Conservation (phyloP, 176 grass and related monocot species). For the Lolium perenne region DNA sequence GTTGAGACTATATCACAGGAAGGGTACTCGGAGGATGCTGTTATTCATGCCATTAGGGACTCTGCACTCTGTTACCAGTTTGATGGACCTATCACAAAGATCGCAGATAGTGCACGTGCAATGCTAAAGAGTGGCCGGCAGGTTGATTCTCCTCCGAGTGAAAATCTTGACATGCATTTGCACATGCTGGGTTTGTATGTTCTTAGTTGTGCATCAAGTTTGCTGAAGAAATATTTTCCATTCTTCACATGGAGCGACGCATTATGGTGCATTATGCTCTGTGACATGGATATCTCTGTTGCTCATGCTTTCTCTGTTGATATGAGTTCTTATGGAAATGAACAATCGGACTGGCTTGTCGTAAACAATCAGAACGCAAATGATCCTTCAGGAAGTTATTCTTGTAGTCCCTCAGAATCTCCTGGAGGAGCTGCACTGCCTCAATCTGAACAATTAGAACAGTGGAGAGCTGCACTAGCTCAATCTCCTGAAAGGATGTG, state of each 20-base stretch:
- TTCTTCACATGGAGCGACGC: conserved; percentile 48
- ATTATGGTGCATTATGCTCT: conserved; percentile 52
- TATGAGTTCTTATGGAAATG: conserved; percentile 36
- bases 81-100: conserved; percentile 49
- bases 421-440: conserved; percentile 4
- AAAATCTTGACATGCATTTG: conserved; percentile 48
- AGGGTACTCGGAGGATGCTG: conserved; percentile 41
- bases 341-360: conserved; percentile 22
- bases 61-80: conserved; percentile 43
- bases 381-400: conserved; percentile 34
- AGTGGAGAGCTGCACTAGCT: conserved; percentile 1
- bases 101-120: conserved; percentile 19
- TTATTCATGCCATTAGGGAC: conserved; percentile 36
- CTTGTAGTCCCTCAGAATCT: conserved; percentile 12
- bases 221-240: conserved; percentile 43
- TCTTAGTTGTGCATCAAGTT: conserved; percentile 34
- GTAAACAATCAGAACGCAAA: conserved; percentile 27
- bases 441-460: neutral
- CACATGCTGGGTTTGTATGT: conserved; percentile 45
- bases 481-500: conserved; percentile 30
- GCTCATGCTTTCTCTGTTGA: conserved; percentile 13
- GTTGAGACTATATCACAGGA: conserved; percentile 39
- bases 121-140: conserved; percentile 32
- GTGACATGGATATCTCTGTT: conserved; percentile 48
- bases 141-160: conserved; percentile 19